Conservation (phyloP, 805 yeast genomes). For the Lipomyces orientalis region DNA sequence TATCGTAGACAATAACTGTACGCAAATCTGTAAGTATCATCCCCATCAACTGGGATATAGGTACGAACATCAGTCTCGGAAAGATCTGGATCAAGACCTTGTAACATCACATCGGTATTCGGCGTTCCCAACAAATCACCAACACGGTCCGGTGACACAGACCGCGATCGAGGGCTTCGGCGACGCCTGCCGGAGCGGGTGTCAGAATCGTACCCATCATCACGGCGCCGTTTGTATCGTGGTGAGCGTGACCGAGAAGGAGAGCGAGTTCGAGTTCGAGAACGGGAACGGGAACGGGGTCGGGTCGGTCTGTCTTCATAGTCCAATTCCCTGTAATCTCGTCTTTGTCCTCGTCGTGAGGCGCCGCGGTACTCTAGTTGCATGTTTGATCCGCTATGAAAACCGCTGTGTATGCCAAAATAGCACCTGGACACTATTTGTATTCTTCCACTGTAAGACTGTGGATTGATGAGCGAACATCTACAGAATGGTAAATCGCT, state of each 20-base stretch:
- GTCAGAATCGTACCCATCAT: not conserved
- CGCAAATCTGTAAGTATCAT: not conserved
- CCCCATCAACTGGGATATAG: not conserved
- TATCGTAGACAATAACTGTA: slow-evolving; percentile 13
- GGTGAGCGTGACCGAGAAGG: slow-evolving; percentile 12
- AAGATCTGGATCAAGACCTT: slow-evolving; percentile 12
- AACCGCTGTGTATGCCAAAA: no score
- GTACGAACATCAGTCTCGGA: slow-evolving; percentile 18
- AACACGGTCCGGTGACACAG: slow-evolving; percentile 14
- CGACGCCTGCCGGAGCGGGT: not conserved
- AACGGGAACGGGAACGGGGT: not conserved
- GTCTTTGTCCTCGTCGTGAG: slow-evolving; percentile 1
- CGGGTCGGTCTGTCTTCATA: slow-evolving; percentile 9
- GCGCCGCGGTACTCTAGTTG: not conserved
- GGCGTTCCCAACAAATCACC: slow-evolving; percentile 10
- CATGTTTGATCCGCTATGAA: not conserved
- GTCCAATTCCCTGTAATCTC: slow-evolving; percentile 7
- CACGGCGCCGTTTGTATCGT: not conserved
- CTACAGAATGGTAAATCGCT: no score
- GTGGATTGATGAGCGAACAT: no score
- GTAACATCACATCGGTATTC: slow-evolving; percentile 7
- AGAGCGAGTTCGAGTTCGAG: slow-evolving; percentile 15
- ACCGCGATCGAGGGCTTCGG: slow-evolving; percentile 15
- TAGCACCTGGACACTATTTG: no score
- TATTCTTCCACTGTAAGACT: no score